These are phyloP conservation scores for Periconia digitata DNA, from an alignment of 2,329 filamentous ascomycete genomes.

Conservation along the genomic window DNA sequence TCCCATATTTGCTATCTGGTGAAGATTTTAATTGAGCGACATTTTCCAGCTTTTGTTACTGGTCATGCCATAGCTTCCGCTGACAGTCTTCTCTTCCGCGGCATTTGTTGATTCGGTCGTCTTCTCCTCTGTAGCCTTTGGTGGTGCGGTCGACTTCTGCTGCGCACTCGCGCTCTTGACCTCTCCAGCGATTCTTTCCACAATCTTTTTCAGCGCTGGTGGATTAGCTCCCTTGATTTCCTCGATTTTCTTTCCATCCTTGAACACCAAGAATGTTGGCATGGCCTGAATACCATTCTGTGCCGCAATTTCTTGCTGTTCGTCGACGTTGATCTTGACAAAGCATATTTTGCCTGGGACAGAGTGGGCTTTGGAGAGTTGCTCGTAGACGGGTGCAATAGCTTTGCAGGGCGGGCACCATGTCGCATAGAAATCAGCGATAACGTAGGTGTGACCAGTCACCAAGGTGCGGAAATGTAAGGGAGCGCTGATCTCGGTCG, in stretches of 20 bases:
- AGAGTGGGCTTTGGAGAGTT: constrained; percentile 53
- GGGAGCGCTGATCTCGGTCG: constrained; percentile 33
- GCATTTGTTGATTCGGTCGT: too few species aligned
- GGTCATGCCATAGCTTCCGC: constrained; percentile 38
- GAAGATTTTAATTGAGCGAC: constrained; percentile 17
- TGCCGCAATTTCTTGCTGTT: constrained; percentile 50
- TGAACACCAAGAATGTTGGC: constrained; percentile 39
- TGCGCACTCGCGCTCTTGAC: constrained; percentile 10
- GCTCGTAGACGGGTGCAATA: constrained; percentile 55
- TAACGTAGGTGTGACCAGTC: constrained; percentile 41
- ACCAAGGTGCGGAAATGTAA: constrained; percentile 41
- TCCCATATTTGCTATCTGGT: neutral
- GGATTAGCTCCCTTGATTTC: constrained; percentile 34
- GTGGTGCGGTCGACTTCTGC: constrained; percentile 11
- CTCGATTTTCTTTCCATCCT: constrained; percentile 31
- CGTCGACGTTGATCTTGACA: constrained; percentile 59
- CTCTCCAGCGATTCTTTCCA: constrained; percentile 23
- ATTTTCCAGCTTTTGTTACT: constrained; percentile 32
- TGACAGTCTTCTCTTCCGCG: constrained; percentile 32
- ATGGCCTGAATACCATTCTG: constrained; percentile 53
- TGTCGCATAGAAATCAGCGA: constrained; percentile 56
- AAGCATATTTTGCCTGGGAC: constrained; percentile 51
- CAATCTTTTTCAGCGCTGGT: constrained; percentile 23
- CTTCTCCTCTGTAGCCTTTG: constrained; percentile 7
- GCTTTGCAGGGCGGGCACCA: constrained; percentile 62